Base-by-base conservation (phyloP, 2,329 filamentous ascomycete species). In the Beauveria brongniartii region DNA sequence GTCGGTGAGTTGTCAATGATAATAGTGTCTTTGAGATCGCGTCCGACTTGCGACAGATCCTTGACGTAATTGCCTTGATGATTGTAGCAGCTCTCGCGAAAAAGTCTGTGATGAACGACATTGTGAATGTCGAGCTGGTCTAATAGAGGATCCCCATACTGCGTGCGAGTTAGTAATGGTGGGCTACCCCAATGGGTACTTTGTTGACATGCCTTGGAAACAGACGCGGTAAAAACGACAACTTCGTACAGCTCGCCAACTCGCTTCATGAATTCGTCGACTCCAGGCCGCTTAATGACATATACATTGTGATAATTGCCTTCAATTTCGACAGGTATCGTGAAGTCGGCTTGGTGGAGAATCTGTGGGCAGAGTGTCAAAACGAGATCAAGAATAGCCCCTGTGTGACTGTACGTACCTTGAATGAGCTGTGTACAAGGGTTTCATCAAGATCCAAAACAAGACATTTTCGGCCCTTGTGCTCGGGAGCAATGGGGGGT, bases 31-130 rank as follows among this genome's bases (percentile, higher is more conserved):
- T 91, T 91, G 61, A 99, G 84, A 73, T 97, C 92, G 66, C 94
- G 89, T 56, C 94, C 94, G 62, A 99, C 89, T 80, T 97, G 94
- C 52, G 94, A 97, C 60, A 99, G 84, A 73, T 99, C 94, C 83
- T 99, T 99, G 73, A 99, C 94, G 68, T 99, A 99, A 74, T 99
- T 99, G 68, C 94, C 94, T 78, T 97, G 94, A 73, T 99, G 94
- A 73, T 99, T 99, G 77, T 96, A 97, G 77, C 94, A 99, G 75
- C 93, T 97, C 77, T 99, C 94, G 63, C 94, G 87, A 85, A 99
- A 99, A 28, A 99, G 80, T 55, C 94, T 83, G 74, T 99, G 94
- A 72, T 99, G 94, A 16, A 99, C 90, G 48, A 97, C 94, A 66
- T 92, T 87, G 76, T 99, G 94, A 64, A 99, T 97, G 73, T 99